A percentile compares a stretch with the other conserved stretches of the same genome.
Evolutionary conservation across 805 yeast species (phyloP).

Genomic region (Candida chilensis): DNA sequence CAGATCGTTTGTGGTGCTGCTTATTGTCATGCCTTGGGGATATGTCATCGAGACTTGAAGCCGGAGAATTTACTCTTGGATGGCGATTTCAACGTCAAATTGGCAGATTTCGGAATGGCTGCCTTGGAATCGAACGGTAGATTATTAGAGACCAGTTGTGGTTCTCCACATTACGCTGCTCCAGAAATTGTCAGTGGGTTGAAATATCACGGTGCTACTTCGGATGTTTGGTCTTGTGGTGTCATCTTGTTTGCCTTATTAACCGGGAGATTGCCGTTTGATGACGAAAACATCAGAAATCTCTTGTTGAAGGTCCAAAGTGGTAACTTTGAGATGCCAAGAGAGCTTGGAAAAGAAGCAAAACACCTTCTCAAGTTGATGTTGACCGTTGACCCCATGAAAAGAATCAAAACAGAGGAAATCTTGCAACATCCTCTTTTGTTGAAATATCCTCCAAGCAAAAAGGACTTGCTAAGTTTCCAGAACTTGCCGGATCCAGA

Average conservation of each 20-base stretch:
- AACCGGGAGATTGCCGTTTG: conserved; percentile 78
- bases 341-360: conserved; percentile 53
- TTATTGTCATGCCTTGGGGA: conserved; percentile 73
- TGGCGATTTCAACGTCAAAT: conserved; percentile 56
- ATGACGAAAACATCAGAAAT: conserved; percentile 70
- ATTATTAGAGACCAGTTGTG: conserved; percentile 73
- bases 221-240: conserved; percentile 88
- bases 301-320: conserved; percentile 67
- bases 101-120: conserved; percentile 89
- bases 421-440: conserved; percentile 54
- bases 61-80: conserved; percentile 74
- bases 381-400: conserved; percentile 62
- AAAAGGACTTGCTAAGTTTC: conserved; percentile 30
- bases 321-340: conserved; percentile 69
- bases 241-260: conserved; percentile 70
- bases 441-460: conserved; percentile 38
- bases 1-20: conserved; percentile 74
- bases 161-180: conserved; percentile 85
- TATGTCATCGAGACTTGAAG: conserved; percentile 75
- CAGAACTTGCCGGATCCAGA: conserved; percentile 45
- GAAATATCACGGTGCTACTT: conserved; percentile 74
- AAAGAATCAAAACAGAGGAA: conserved; percentile 59
- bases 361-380: conserved; percentile 55
- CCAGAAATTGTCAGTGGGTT: conserved; percentile 79
- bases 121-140: conserved; percentile 68